phyloP scores from a whole-genome alignment of 2,329 filamentous ascomycete species.

The Colletotrichum ledebouriae region DNA sequence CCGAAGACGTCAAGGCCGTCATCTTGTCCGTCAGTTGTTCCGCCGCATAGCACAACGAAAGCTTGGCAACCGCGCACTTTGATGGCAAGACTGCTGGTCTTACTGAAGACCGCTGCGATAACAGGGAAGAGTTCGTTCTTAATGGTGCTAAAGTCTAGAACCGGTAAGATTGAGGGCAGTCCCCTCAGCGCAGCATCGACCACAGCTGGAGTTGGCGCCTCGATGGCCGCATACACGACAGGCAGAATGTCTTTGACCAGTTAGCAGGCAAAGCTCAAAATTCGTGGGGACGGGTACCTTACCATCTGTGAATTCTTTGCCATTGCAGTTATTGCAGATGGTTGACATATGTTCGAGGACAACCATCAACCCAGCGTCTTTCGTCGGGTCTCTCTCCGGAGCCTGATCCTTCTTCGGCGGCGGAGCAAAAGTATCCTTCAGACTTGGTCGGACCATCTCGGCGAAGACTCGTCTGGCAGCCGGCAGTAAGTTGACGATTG shows the following conservation, averaged over 20 bases:
- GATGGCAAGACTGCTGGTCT: constrained; percentile 92
- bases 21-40: constrained; percentile 67
- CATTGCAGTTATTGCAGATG: constrained; percentile 84
- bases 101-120: constrained; percentile 90
- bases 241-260: constrained; percentile 80
- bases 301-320: constrained; percentile 96
- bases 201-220: constrained; percentile 89
- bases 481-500: constrained; percentile 84
- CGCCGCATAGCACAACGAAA: constrained; percentile 90
- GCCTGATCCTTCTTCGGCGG: constrained; percentile 73
- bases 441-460: constrained; percentile 85
- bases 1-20: constrained; percentile 84
- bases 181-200: constrained; percentile 88
- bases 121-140: constrained; percentile 97
- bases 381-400: constrained; percentile 75
- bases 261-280: neutral
- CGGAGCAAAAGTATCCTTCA: constrained; percentile 85
- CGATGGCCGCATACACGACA: constrained; percentile 84
- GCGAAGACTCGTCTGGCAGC: constrained; percentile 83
- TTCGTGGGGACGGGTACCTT: constrained; percentile 46
- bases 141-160: constrained; percentile 95
- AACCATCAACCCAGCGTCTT: constrained; percentile 92
- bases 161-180: constrained; percentile 83
- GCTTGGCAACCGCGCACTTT: constrained; percentile 94
- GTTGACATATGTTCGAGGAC: constrained; percentile 85